These are phyloP conservation scores for Polygonum maritimum DNA, from an alignment of 148 eudicot species.

Conservation along the genomic window DNA sequence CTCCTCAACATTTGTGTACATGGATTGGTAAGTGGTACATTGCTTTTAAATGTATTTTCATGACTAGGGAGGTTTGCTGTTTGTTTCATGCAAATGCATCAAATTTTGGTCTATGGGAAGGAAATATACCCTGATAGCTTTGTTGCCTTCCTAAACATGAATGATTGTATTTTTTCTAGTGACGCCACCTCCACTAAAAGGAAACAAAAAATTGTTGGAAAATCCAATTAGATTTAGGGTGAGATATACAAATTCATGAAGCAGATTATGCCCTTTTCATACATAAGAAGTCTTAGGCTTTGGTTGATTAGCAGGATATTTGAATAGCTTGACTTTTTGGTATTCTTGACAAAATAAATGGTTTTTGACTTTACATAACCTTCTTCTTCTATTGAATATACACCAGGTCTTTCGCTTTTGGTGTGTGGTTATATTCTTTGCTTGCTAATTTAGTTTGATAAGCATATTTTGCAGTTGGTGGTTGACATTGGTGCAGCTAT, in stretches of 20 bases:
- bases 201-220: background rate
- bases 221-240: background rate
- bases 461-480: background rate
- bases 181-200: background rate
- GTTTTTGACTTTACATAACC: background rate
- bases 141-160: background rate
- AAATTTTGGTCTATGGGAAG: background rate
- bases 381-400: background rate
- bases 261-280: background rate
- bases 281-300: background rate
- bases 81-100: background rate
- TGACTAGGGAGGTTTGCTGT: background rate
- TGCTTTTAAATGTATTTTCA: too few relatives aligned
- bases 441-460: background rate
- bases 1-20: conserved; percentile 89
- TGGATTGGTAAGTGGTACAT: conserved; percentile 61
- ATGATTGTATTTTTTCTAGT: background rate
- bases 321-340: background rate
- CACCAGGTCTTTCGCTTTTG: background rate
- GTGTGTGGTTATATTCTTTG: background rate
- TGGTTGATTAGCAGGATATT: background rate
- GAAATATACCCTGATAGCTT: background rate
- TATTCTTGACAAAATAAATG: background rate
- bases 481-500: background rate
- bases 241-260: too few relatives aligned